Percentiles rank a stretch among this genome's conserved stretches.
Evolutionary conservation across 257 asterid species (phyloP).

Genomic region (Solanum etuberosum): DNA sequence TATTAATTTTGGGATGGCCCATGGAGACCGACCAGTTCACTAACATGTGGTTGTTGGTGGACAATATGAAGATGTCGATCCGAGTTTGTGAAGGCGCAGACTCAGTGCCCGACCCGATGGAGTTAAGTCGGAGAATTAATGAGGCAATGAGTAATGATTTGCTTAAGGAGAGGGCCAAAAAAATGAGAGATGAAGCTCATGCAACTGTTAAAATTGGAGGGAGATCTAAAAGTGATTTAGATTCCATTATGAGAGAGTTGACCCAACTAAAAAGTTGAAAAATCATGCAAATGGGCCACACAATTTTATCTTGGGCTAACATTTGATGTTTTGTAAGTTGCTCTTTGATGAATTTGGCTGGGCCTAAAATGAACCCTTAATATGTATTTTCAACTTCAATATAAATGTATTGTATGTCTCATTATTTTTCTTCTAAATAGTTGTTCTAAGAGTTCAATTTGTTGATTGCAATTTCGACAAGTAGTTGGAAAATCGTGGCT

Average conservation of each 20-base stretch:
- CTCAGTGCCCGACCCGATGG: constrained; percentile 40
- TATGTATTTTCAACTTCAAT: neutral
- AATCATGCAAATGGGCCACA: neutral
- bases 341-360: neutral
- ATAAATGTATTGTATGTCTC: neutral
- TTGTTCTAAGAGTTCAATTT: neutral
- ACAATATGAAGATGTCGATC: constrained; percentile 24
- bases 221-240: constrained; percentile 37
- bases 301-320: neutral
- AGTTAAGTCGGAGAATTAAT: constrained; percentile 27
- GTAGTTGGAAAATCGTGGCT: neutral
- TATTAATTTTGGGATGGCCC: constrained; percentile 67
- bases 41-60: constrained; percentile 39
- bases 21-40: constrained; percentile 80
- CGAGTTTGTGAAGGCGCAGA: constrained; percentile 33
- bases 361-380: neutral
- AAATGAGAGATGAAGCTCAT: constrained; percentile 25
- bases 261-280: neutral
- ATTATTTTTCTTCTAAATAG: neutral
- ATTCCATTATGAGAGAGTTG: constrained; percentile 25
- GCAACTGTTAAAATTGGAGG: constrained; percentile 41
- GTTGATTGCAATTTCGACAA: neutral
- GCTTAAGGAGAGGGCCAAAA: constrained; percentile 30
- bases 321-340: no score
- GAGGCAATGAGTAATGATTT: constrained; percentile 28